Conservation (phyloP, 306 rosid genomes). For the Rosa multiflora region DNA sequence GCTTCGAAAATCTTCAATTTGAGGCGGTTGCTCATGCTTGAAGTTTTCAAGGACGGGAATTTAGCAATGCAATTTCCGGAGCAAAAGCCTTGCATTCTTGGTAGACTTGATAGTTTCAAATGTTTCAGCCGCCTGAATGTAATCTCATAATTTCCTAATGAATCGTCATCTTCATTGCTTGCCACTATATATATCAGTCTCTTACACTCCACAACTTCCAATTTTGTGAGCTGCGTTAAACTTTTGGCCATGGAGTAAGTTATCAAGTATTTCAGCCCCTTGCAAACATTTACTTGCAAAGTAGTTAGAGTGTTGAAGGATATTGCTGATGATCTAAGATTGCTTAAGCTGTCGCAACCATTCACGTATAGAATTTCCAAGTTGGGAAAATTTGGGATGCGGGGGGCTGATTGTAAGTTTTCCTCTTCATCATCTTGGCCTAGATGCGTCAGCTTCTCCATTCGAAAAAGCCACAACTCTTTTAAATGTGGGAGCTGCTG, state of each 20-base stretch:
- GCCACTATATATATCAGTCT: background rate
- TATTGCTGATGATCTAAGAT: background rate
- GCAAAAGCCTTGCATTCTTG: background rate
- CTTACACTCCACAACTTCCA: background rate
- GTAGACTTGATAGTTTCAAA: background rate
- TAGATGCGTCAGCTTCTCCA: background rate
- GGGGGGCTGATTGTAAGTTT: background rate
- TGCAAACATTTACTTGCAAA: background rate
- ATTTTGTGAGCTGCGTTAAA: background rate
- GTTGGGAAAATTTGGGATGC: background rate
- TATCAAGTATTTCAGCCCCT: background rate
- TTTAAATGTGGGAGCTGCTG: background rate
- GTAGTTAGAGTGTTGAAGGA: background rate
- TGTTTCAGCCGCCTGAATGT: background rate
- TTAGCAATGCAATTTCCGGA: background rate
- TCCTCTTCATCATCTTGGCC: background rate
- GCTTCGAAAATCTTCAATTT: background rate
- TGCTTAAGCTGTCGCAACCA: background rate
- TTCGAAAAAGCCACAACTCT: background rate
- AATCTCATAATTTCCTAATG: background rate
- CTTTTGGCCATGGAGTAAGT: background rate
- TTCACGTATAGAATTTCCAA: background rate
- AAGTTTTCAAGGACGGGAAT: background rate
- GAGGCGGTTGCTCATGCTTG: background rate
- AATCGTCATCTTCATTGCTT: background rate